A percentile compares a stretch with the other conserved stretches of the same genome.
Conservation (phyloP, 2,329 filamentous ascomycete genomes). For the Venturia effusa region DNA sequence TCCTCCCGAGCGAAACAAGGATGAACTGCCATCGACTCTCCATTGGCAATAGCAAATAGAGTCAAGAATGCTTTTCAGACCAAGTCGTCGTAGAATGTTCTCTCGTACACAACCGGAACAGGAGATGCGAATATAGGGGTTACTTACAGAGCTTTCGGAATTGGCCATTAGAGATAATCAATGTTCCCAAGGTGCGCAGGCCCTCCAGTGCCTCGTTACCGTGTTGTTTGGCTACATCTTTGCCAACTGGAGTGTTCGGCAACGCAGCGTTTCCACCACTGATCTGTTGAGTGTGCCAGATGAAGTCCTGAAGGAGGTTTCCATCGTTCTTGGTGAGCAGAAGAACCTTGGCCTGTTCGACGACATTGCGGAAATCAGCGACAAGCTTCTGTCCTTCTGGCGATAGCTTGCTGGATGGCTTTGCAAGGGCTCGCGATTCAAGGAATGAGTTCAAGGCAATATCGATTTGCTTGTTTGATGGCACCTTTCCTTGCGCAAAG, state of each 20-base stretch:
- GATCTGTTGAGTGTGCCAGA: conserved; percentile 81
- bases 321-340: conserved; percentile 91
- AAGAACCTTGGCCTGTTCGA: conserved; percentile 74
- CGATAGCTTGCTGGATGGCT: conserved; percentile 68
- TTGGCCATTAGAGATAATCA: conserved; percentile 91
- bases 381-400: conserved; percentile 71
- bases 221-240: conserved; percentile 70
- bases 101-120: too few relatives aligned
- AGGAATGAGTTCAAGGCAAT: conserved; percentile 85
- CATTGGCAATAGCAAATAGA: too few relatives aligned
- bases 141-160: conserved; percentile 77
- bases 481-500: conserved; percentile 81
- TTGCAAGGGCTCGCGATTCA: conserved; percentile 55
- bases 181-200: conserved; percentile 73
- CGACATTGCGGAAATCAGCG: conserved; percentile 64
- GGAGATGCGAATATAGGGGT: too few relatives aligned
- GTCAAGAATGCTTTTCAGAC: too few relatives aligned
- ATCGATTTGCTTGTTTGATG: conserved; percentile 94
- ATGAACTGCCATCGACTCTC: too few relatives aligned
- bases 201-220: conserved; percentile 75
- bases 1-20: too few relatives aligned
- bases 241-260: conserved; percentile 60
- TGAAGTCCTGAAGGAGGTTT: conserved; percentile 89
- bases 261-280: conserved; percentile 49
- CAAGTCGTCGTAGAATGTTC: too few relatives aligned